phyloP scores from a whole-genome alignment of 768 basidiomycete species.

The Phanerochaete carnosa region DNA sequence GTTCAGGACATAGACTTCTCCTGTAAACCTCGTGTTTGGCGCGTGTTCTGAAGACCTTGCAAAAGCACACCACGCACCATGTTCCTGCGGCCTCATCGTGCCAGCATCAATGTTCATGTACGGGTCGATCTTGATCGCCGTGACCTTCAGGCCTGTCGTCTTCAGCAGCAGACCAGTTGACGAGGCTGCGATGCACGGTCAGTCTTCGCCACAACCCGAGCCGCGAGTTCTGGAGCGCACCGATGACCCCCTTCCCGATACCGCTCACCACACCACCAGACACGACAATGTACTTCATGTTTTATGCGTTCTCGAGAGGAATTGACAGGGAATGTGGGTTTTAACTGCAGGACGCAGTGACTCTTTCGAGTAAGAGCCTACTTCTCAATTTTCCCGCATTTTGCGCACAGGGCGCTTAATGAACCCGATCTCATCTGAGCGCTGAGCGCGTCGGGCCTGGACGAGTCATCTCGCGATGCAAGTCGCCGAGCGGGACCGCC shows the following conservation, averaged over 20 bases:
- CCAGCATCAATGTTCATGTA: slow-evolving; percentile 99
- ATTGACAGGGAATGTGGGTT: not conserved
- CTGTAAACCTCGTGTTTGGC: slow-evolving; percentile 32
- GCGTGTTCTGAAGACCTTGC: not conserved
- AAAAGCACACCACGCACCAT: slow-evolving; percentile 58
- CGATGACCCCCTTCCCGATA: slow-evolving; percentile 99
- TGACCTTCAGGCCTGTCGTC: slow-evolving; percentile 93
- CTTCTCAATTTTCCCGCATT: slow-evolving; percentile 6
- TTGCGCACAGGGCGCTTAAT: not conserved
- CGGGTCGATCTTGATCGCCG: slow-evolving; percentile 98
- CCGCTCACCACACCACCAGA: slow-evolving; percentile 98
- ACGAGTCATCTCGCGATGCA: too few species aligned
- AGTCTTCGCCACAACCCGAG: slow-evolving; percentile 15
- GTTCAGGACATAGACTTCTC: slow-evolving; percentile 97
- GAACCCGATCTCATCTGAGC: not conserved
- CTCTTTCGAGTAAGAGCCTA: slow-evolving; percentile 5
- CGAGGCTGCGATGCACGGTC: slow-evolving; percentile 58
- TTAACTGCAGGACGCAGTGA: slow-evolving; percentile 6
- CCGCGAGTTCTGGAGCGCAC: slow-evolving; percentile 44
- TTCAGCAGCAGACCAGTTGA: slow-evolving; percentile 95
- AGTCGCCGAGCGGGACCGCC: too few species aligned
- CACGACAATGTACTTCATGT: slow-evolving; percentile 97
- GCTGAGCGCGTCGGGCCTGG: not conserved
- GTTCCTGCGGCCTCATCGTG: slow-evolving; percentile 97
- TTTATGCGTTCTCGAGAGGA: slow-evolving; percentile 24